Evolutionary conservation across 805 yeast species (phyloP).

Genomic region (Yamadazyma olivae): DNA sequence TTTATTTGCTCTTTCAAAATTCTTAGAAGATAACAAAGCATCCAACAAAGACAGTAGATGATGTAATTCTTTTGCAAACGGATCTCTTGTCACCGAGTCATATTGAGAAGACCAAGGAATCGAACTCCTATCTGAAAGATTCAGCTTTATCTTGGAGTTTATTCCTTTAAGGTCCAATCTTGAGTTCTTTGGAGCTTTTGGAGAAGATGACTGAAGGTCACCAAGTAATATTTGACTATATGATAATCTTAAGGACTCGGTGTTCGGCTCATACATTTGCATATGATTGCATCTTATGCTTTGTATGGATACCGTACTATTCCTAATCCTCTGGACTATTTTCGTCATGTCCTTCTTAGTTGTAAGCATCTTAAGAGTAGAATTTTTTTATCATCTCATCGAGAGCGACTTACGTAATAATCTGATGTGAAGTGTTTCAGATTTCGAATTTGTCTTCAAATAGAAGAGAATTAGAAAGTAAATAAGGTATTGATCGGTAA

Average conservation of each 20-base stretch:
- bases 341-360: no score
- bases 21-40: slow-evolving; percentile 66
- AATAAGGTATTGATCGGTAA: no score
- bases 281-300: background rate
- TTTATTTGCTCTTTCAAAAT: slow-evolving; percentile 66
- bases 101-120: slow-evolving; percentile 38
- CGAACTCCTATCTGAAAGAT: background rate
- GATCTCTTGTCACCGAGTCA: slow-evolving; percentile 40
- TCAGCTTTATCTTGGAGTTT: background rate
- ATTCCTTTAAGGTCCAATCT: background rate
- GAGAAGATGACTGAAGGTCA: background rate
- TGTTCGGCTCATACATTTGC: background rate
- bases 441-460: no score
- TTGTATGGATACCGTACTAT: no score
- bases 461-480: no score
- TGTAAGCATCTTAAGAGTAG: no score
- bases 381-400: no score
- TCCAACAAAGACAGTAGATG: slow-evolving; percentile 77
- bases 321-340: no score
- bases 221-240: background rate
- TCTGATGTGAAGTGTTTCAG: no score
- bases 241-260: background rate
- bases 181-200: no score
- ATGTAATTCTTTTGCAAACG: slow-evolving; percentile 53
- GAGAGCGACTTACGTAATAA: no score